Percentiles rank a stretch among this genome's conserved stretches.
Conservation (phyloP, 768 basidiomycete species). For the Lentinula boryana region DNA sequence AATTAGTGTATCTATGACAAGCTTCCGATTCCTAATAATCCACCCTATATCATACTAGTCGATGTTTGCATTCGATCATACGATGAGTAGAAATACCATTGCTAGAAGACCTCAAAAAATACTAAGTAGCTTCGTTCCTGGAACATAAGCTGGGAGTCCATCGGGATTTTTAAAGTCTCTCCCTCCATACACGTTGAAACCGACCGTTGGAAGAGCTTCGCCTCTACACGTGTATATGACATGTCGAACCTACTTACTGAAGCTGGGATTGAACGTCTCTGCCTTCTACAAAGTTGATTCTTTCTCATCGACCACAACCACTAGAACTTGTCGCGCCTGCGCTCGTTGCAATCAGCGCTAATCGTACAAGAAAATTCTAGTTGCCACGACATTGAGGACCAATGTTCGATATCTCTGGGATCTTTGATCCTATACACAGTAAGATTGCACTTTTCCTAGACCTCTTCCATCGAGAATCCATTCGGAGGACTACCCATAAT, state of each 20-base stretch:
- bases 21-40: not conserved
- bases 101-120: not conserved
- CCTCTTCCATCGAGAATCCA: not conserved
- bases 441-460: not conserved
- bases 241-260: constrained; percentile 1
- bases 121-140: not conserved
- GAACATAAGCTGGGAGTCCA: not conserved
- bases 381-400: not conserved
- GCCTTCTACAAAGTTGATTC: not conserved
- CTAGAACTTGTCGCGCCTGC: not conserved
- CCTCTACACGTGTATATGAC: constrained; percentile 7
- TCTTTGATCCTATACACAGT: not conserved
- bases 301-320: not conserved
- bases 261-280: not conserved
- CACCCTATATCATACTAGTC: not conserved
- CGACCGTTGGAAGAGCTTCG: not conserved
- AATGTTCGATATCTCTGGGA: constrained; percentile 2
- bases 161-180: not conserved
- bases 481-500: not conserved
- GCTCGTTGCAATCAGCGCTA: not conserved
- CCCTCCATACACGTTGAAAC: constrained; percentile 2
- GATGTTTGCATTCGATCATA: not conserved
- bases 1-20: not conserved
- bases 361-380: not conserved
- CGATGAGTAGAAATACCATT: not conserved